Base-by-base conservation (phyloP, 345 rosid genomes). In the Salix udensis region DNA sequence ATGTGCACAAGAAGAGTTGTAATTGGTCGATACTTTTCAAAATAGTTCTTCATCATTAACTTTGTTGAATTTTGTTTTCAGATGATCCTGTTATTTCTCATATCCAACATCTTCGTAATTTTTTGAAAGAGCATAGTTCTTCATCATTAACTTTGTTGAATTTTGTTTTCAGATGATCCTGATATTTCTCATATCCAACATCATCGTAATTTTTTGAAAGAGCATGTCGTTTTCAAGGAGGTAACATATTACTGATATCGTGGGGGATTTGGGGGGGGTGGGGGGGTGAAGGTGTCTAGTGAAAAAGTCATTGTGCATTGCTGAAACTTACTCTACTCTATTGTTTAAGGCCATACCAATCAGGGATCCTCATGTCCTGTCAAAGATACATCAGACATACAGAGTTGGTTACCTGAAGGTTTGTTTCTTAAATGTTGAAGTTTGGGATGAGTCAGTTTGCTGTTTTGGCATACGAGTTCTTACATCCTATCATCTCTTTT, bases 341-440 rank as follows among this genome's bases (percentile, higher is more conserved):
- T 18, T 52, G 15, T 67, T 80, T 46, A 83, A 92, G 98, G 97
- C 87, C 77, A 85, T 95, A 79, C 93, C 97, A 52, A 91, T 95
- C 77, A 87, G 86, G 82, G 89, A 91, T 83, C 81, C 86, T 28
- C 28, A 79, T 74, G 93, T 93, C 81, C 81, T 90, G 60, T 90
- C 97, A 66, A 93, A 89, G 88, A 91, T 95, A 84, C 97, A 95
- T 81, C 96, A 90, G 83, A 88, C 91, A 4, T 91, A 90, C 68
- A 90, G 90, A 90, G 88, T 95, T 87, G 90, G 94, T 78, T 93
- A 89, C 86, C 75, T 95, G 81, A 93, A 95, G 97, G 98, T 92
- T 70, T 78, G 86, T 67, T 78, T 70, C 72, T 81, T 77, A 44
- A 61, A 28, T 67, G 69, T 31, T 79, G 24, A 78, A 72, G 23